These are phyloP conservation scores for Chrysoporthe deuterocubensis DNA, from an alignment of 2,329 filamentous ascomycete genomes.

Conservation along the genomic window DNA sequence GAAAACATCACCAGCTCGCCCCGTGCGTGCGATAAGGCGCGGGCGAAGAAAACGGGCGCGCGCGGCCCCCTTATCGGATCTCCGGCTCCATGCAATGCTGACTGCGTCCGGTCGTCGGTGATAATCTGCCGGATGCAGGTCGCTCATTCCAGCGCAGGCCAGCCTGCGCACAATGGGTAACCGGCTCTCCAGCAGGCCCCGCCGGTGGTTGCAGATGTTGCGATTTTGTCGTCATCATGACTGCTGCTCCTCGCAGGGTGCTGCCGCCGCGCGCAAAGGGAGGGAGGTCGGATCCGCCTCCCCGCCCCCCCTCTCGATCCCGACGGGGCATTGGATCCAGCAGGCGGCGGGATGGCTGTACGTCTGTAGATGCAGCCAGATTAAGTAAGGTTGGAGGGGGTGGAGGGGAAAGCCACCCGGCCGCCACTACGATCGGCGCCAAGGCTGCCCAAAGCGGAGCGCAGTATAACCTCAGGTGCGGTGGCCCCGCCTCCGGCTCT, in stretches of 20 bases:
- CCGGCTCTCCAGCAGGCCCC: no score
- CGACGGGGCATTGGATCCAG: no score
- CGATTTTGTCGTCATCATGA: conserved; percentile 10
- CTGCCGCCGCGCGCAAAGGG: no score
- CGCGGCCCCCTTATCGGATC: not conserved
- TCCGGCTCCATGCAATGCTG: not conserved
- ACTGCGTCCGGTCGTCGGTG: conserved; percentile 10
- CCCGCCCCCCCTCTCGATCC: not conserved
- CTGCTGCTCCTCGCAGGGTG: not conserved
- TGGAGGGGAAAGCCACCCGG: not conserved
- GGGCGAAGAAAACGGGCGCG: not conserved
- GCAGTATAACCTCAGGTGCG: conserved; percentile 19
- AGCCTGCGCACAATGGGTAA: no score
- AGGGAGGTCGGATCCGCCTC: no score
- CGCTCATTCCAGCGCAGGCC: not conserved
- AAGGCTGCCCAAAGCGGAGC: conserved; percentile 7
- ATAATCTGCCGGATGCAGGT: not conserved
- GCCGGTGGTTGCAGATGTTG: conserved; percentile 6
- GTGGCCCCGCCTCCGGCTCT: conserved; percentile 11
- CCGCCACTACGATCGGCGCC: conserved; percentile 16
- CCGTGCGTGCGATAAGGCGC: not conserved
- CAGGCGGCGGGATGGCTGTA: no score
- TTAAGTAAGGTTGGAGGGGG: not conserved
- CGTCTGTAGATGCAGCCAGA: not conserved
- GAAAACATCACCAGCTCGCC: not conserved